A percentile compares a stretch with the other conserved stretches of the same genome.
phyloP scores from a whole-genome alignment of 2,329 filamentous ascomycete species.

The Hypoxylon rubiginosum region DNA sequence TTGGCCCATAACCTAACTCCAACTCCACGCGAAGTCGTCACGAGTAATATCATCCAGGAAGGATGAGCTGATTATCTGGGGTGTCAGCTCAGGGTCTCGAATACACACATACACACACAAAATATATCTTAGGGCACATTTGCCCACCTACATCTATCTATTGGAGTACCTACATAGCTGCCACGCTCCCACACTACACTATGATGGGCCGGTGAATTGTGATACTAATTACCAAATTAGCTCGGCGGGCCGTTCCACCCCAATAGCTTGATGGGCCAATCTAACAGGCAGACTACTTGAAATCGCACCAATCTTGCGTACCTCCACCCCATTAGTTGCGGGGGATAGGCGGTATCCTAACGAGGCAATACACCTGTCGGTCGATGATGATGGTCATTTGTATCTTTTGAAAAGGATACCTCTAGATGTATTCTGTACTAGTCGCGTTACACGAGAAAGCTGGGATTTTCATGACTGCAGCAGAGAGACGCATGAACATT shows the following conservation, averaged over 20 bases:
- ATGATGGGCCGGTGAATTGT: constrained; percentile 11
- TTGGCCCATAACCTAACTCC: constrained; percentile 20
- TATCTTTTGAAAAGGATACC: constrained; percentile 36
- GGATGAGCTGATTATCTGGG: constrained; percentile 11
- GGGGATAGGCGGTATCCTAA: constrained; percentile 19
- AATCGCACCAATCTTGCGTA: not conserved
- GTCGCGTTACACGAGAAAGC: constrained; percentile 21
- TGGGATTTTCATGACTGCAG: constrained; percentile 27
- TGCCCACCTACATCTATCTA: not conserved
- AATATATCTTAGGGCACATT: not conserved
- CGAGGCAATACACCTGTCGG: constrained; percentile 9
- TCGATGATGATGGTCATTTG: constrained; percentile 21
- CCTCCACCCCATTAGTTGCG: constrained; percentile 31
- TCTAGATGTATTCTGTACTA: constrained; percentile 13
- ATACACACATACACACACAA: constrained; percentile 18
- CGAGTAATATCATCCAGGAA: constrained; percentile 6
- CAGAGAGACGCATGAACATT: constrained; percentile 33
- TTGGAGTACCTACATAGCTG: constrained; percentile 10
- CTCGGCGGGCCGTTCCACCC: constrained; percentile 39
- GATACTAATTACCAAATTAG: constrained; percentile 21
- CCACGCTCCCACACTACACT: too few relatives aligned
- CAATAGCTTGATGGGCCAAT: constrained; percentile 20
- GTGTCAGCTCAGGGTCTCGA: constrained; percentile 3
- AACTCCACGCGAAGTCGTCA: constrained; percentile 21
- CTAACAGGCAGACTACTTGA: constrained; percentile 5